These are phyloP conservation scores for Euclidium syriacum DNA, from an alignment of 345 rosid genomes.

Conservation along the genomic window DNA sequence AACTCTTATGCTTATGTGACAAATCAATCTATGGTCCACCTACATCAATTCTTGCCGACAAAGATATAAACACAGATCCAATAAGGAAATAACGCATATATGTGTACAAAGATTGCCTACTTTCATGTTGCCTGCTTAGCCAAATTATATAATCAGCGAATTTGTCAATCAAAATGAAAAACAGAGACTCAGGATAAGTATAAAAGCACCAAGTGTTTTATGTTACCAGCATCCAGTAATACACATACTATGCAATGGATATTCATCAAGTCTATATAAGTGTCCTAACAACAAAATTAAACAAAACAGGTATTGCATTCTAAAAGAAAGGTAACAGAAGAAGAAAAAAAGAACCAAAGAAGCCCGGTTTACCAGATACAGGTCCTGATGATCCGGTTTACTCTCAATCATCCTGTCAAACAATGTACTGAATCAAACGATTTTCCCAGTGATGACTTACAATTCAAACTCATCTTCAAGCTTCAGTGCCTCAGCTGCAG, in stretches of 20 bases:
- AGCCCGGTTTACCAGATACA: slow-evolving; percentile 12
- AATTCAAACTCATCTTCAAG: slow-evolving; percentile 96
- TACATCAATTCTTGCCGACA: neutral
- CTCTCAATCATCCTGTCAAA: slow-evolving; percentile 4
- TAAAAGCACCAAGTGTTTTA: slow-evolving; percentile 17
- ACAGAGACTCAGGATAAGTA: neutral
- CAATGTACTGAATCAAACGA: neutral
- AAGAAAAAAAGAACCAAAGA: slow-evolving; percentile 3
- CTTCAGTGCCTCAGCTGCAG: slow-evolving; percentile 90
- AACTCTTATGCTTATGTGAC: neutral
- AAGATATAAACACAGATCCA: slow-evolving; percentile 1
- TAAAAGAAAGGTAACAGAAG: slow-evolving; percentile 1
- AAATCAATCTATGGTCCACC: slow-evolving; percentile 20
- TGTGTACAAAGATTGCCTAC: neutral
- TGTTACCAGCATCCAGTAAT: slow-evolving; percentile 16
- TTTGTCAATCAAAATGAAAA: neutral
- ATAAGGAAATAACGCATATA: neutral
- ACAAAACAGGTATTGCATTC: slow-evolving; percentile 23
- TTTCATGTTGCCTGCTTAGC: neutral
- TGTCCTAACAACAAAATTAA: slow-evolving; percentile 12
- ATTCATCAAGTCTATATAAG: slow-evolving; percentile 18
- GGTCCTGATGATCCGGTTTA: slow-evolving; percentile 4
- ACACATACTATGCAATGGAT: slow-evolving; percentile 26
- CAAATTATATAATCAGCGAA: neutral
- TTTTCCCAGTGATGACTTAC: slow-evolving; percentile 31